A percentile compares a stretch with the other conserved stretches of the same genome.
phyloP scores from a whole-genome alignment of 202 grass and related monocot species.

The Bolboschoenoplectus hybrid region DNA sequence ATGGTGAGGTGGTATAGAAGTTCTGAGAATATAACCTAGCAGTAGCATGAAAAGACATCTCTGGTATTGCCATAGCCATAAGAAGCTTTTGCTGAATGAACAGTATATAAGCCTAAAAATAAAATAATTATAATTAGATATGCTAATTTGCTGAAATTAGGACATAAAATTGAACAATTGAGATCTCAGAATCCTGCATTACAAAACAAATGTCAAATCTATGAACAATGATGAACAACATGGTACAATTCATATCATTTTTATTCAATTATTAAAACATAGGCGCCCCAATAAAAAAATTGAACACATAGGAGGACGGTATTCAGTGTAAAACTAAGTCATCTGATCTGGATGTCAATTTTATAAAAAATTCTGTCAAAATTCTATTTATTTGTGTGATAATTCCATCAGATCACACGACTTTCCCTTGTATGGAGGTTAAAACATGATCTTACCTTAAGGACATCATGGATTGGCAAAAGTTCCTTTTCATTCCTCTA shows the following conservation, averaged over 20 bases:
- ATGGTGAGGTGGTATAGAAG: slow-evolving; percentile 35
- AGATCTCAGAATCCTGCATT: not conserved
- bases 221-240: not conserved
- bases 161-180: not conserved
- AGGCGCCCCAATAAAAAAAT: not conserved
- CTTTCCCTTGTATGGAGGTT: not conserved
- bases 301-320: not conserved
- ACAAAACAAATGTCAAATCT: not conserved
- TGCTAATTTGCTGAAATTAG: not conserved
- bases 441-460: not conserved
- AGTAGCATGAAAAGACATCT: slow-evolving; percentile 30
- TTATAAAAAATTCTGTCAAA: not conserved
- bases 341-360: not conserved
- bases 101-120: slow-evolving; percentile 23
- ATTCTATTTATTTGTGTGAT: not conserved
- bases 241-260: no score
- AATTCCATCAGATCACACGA: slow-evolving; percentile 14
- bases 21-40: slow-evolving; percentile 26
- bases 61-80: slow-evolving; percentile 39
- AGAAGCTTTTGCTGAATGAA: not conserved
- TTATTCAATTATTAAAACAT: not conserved
- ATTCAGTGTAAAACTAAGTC: not conserved
- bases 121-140: slow-evolving; percentile 18
- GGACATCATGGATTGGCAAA: not conserved
- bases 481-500: slow-evolving; percentile 20